Evolutionary conservation across 2,329 filamentous ascomycete species (phyloP).

Genomic region (Exophiala mesophila): DNA sequence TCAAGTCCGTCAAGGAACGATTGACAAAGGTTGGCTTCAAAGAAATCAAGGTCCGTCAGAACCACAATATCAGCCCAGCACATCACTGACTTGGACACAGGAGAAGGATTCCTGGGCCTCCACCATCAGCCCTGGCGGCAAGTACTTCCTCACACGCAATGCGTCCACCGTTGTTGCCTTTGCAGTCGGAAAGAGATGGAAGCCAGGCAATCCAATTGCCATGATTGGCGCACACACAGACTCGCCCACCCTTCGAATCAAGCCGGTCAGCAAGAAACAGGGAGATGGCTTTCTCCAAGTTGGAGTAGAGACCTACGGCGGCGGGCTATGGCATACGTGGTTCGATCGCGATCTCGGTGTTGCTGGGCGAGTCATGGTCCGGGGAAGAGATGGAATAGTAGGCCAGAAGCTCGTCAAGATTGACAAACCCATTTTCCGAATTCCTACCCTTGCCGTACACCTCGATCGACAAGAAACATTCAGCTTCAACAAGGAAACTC

Average conservation of each 20-base stretch:
- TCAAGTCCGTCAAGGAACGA: constrained; percentile 69
- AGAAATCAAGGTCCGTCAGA: constrained; percentile 60
- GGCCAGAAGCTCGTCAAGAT: constrained; percentile 84
- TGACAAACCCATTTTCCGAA: constrained; percentile 81
- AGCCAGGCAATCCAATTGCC: constrained; percentile 79
- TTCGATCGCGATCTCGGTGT: constrained; percentile 93
- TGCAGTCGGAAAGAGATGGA: constrained; percentile 85
- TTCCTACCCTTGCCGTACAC: constrained; percentile 92
- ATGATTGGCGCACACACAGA: constrained; percentile 97
- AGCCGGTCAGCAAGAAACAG: constrained; percentile 87
- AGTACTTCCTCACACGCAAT: constrained; percentile 95
- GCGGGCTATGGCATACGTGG: constrained; percentile 96
- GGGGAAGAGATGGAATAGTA: constrained; percentile 66
- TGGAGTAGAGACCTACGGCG: constrained; percentile 93
- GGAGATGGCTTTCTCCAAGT: constrained; percentile 86
- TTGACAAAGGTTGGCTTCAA: constrained; percentile 80
- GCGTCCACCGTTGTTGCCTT: constrained; percentile 89
- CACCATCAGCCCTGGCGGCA: constrained; percentile 75
- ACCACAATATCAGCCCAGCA: neutral
- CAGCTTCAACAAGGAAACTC: constrained; percentile 93
- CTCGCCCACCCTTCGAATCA: constrained; percentile 84
- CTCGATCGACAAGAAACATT: constrained; percentile 82
- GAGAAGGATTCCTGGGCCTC: constrained; percentile 87
- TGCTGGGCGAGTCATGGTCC: constrained; percentile 81
- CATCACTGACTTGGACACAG: constrained; percentile 31